phyloP scores from a whole-genome alignment of 2,329 filamentous ascomycete species.

The Ceratocystis lukuohia region DNA sequence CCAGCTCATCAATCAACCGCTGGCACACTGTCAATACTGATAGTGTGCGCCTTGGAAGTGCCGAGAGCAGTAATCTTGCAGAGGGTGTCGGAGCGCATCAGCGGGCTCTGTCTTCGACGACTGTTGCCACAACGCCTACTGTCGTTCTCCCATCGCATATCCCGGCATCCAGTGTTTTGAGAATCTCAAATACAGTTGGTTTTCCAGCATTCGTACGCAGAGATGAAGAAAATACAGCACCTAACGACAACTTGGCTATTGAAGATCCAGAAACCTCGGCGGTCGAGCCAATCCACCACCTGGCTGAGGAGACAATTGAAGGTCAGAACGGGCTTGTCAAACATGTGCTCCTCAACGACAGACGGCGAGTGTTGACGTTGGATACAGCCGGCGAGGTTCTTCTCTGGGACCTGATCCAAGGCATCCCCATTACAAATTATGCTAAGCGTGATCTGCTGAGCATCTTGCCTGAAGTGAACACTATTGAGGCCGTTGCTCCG shows the following conservation, averaged over 20 bases:
- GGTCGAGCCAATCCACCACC: constrained; percentile 48
- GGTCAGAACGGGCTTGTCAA: constrained; percentile 93
- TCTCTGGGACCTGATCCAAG: constrained; percentile 88
- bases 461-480: constrained; percentile 76
- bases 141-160: constrained; percentile 42
- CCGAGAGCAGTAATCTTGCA: neutral
- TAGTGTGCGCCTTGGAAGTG: constrained; percentile 48
- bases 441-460: constrained; percentile 91
- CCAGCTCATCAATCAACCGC: constrained; percentile 80
- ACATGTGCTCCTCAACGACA: constrained; percentile 80
- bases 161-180: constrained; percentile 61
- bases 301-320: constrained; percentile 73
- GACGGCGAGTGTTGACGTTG: constrained; percentile 74
- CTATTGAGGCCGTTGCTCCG: constrained; percentile 74
- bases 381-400: constrained; percentile 93
- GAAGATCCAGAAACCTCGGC: constrained; percentile 25
- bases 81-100: constrained; percentile 6
- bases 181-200: constrained; percentile 69
- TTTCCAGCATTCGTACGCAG: constrained; percentile 51
- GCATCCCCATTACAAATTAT: constrained; percentile 77
- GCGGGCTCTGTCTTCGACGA: constrained; percentile 12
- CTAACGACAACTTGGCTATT: constrained; percentile 32
- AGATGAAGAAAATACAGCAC: constrained; percentile 34
- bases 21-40: constrained; percentile 79
- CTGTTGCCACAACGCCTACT: constrained; percentile 31